These are phyloP conservation scores for Suillus variegatus DNA, from an alignment of 768 basidiomycete species.

Conservation along the genomic window DNA sequence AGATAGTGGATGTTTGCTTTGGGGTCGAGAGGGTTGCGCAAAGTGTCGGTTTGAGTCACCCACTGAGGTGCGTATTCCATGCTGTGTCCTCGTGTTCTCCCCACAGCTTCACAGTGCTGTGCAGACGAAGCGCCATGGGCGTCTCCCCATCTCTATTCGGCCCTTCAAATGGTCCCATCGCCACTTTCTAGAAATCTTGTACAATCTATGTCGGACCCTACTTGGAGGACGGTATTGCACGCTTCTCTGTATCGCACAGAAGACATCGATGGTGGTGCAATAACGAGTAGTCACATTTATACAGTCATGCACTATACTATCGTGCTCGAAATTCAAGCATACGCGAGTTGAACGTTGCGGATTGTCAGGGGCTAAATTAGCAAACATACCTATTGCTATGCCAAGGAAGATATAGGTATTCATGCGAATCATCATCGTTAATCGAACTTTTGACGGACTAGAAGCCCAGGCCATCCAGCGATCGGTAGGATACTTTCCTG, in stretches of 20 bases:
- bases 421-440: background rate
- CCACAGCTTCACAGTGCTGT: background rate
- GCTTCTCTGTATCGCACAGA: too few species aligned
- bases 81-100: background rate
- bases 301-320: too few species aligned
- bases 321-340: background rate
- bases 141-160: background rate
- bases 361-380: background rate
- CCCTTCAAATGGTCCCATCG: background rate
- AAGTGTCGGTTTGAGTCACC: background rate
- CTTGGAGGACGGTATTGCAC: background rate
- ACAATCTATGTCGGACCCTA: background rate
- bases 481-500: slow-evolving; percentile 66
- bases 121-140: background rate
- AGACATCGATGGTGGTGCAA: too few species aligned
- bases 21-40: too few species aligned
- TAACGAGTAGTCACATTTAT: too few species aligned
- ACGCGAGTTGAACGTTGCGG: background rate
- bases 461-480: slow-evolving; percentile 74
- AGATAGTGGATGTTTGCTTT: background rate
- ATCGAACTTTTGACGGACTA: slow-evolving; percentile 59
- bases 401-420: too few species aligned
- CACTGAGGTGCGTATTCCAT: background rate
- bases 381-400: background rate
- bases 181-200: background rate